phyloP scores from a whole-genome alignment of 768 basidiomycete species.

The Coprinopsis marcescibilis region DNA sequence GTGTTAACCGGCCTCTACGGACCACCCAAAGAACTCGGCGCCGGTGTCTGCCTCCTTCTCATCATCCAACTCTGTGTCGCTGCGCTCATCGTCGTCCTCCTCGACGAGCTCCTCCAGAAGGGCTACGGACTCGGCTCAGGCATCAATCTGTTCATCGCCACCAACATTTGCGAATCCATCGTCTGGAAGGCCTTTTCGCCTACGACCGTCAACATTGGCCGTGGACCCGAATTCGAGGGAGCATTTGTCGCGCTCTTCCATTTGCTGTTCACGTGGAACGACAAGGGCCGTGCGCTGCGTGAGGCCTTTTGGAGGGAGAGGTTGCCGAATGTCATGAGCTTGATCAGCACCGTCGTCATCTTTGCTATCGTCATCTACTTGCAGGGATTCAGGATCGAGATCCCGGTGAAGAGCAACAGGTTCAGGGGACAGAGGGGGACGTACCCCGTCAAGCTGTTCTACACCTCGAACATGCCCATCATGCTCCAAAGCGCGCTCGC shows the following conservation, averaged over 20 bases:
- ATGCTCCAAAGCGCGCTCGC: conserved; percentile 96
- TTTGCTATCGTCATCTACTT: conserved; percentile 97
- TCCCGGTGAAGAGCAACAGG: conserved; percentile 94
- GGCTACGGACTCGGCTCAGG: conserved; percentile 98
- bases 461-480: conserved; percentile 99
- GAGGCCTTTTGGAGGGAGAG: conserved; percentile 99
- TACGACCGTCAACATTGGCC: conserved; percentile 95
- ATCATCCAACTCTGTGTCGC: conserved; percentile 95
- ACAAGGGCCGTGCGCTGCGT: conserved; percentile 93
- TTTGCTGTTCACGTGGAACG: conserved; percentile 95
- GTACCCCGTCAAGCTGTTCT: conserved; percentile 98
- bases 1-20: conserved; percentile 97
- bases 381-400: conserved; percentile 98
- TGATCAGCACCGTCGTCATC: conserved; percentile 85
- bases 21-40: conserved; percentile 86
- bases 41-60: conserved; percentile 93
- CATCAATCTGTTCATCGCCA: conserved; percentile 98
- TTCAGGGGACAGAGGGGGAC: conserved; percentile 94
- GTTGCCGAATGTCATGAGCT: conserved; percentile 96
- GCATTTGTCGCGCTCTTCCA: conserved; percentile 97
- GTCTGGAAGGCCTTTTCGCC: conserved; percentile 99
- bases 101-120: conserved; percentile 98
- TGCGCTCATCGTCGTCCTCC: conserved; percentile 93
- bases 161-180: conserved; percentile 99
- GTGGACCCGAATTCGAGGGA: conserved; percentile 97